Evolutionary conservation across 2,329 filamentous ascomycete genomes (phyloP).

Genomic region (Colletotrichum musae): DNA sequence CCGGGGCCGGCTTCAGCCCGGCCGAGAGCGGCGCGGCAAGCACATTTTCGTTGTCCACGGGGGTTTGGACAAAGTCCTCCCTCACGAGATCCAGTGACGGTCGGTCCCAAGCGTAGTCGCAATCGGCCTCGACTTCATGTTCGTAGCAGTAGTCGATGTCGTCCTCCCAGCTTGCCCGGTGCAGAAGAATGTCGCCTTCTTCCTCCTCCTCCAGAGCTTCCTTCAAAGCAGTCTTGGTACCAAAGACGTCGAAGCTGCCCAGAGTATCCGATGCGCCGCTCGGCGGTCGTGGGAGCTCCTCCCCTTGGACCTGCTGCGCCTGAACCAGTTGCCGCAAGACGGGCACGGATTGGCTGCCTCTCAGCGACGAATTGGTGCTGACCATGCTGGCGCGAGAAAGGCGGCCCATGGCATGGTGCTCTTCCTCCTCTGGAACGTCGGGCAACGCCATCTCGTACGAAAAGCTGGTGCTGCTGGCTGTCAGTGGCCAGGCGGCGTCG

Average conservation of each 20-base stretch:
- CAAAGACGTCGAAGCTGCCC: slow-evolving; percentile 59
- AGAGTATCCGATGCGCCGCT: slow-evolving; percentile 69
- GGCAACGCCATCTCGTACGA: slow-evolving; percentile 63
- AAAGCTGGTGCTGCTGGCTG: slow-evolving; percentile 50
- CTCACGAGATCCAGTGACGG: slow-evolving; percentile 64
- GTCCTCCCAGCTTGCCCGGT: slow-evolving; percentile 73
- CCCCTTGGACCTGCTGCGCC: slow-evolving; percentile 50
- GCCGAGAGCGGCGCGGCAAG: slow-evolving; percentile 32
- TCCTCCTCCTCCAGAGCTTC: slow-evolving; percentile 45
- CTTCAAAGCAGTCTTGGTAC: slow-evolving; percentile 52
- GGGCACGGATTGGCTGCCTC: slow-evolving; percentile 70
- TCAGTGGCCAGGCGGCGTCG: slow-evolving; percentile 62
- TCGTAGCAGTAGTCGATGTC: slow-evolving; percentile 81
- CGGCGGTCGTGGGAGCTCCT: slow-evolving; percentile 49
- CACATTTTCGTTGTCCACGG: slow-evolving; percentile 42
- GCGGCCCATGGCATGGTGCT: slow-evolving; percentile 57
- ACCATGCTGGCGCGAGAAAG: slow-evolving; percentile 60
- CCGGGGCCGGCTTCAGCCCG: slow-evolving; percentile 34
- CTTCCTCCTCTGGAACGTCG: slow-evolving; percentile 76
- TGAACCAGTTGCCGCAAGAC: slow-evolving; percentile 63
- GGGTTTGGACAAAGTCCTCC: slow-evolving; percentile 48
- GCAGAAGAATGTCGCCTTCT: slow-evolving; percentile 48
- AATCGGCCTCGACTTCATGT: slow-evolving; percentile 76
- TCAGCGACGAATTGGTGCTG: slow-evolving; percentile 66
- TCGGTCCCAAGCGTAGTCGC: slow-evolving; percentile 76